These are phyloP conservation scores for Ceratopteris richardii DNA, from an alignment of 75 land plant genomes.

Conservation along the genomic window DNA sequence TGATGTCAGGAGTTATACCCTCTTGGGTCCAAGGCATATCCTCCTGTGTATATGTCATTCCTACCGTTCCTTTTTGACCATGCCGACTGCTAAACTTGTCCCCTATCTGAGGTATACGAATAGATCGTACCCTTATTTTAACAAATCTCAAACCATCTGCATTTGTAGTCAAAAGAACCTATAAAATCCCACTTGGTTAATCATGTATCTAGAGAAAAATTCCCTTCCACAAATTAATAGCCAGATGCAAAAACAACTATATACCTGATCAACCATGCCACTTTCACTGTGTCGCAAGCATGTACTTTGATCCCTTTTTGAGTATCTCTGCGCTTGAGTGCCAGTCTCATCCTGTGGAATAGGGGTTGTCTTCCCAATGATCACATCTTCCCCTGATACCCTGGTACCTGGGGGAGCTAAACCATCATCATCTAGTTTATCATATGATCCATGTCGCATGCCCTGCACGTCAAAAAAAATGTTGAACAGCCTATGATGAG, in stretches of 20 bases:
- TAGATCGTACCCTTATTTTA: slow-evolving; percentile 94
- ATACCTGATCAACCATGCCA: slow-evolving; percentile 98
- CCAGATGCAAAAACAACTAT: neutral
- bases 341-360: slow-evolving; percentile 82
- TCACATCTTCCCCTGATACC: slow-evolving; percentile 95
- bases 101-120: slow-evolving; percentile 96
- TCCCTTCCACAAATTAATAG: too few relatives aligned
- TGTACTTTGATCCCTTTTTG: slow-evolving; percentile 91
- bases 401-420: slow-evolving; percentile 98
- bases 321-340: slow-evolving; percentile 72
- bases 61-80: slow-evolving; percentile 98
- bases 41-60: slow-evolving; percentile 98
- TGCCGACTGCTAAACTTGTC: slow-evolving; percentile 99
- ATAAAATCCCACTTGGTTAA: neutral
- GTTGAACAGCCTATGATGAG: neutral
- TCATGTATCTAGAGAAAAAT: slow-evolving; percentile 4
- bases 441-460: slow-evolving; percentile 99
- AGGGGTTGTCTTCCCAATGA: slow-evolving; percentile 93
- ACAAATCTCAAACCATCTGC: slow-evolving; percentile 97
- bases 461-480: slow-evolving; percentile 34
- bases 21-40: slow-evolving; percentile 99
- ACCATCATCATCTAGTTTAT: slow-evolving; percentile 98
- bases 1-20: slow-evolving; percentile 98
- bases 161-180: slow-evolving; percentile 95
- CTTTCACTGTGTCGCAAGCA: slow-evolving; percentile 97